Evolutionary conservation across 768 basidiomycete genomes (phyloP).

Genomic region (Tremella yokohamensis): DNA sequence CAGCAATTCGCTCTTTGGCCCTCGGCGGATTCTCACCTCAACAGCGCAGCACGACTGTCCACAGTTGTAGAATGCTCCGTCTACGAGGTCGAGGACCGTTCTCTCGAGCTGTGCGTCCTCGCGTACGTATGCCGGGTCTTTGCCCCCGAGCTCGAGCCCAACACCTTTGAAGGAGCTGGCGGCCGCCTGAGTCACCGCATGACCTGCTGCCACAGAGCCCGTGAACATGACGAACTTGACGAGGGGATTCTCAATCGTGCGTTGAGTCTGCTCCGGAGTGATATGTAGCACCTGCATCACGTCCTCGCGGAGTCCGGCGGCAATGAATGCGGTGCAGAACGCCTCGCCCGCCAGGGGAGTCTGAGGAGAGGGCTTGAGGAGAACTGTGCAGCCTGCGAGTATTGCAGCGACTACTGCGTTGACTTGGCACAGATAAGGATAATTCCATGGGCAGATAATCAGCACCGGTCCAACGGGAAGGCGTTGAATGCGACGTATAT

Average conservation of each 20-base stretch:
- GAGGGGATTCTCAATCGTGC: constrained; percentile 63
- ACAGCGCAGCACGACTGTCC: too few species aligned
- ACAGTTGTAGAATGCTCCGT: constrained; percentile 90
- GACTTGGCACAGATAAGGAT: constrained; percentile 78
- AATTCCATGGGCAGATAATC: constrained; percentile 84
- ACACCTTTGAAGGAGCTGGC: constrained; percentile 77
- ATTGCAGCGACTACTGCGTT: constrained; percentile 87
- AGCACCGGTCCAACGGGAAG: constrained; percentile 12
- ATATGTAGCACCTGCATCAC: constrained; percentile 54
- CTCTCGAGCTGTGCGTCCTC: constrained; percentile 76
- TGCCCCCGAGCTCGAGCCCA: constrained; percentile 87
- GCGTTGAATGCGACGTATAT: constrained; percentile 9
- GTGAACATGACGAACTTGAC: constrained; percentile 90
- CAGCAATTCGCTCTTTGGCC: too few species aligned
- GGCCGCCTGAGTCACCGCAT: constrained; percentile 66
- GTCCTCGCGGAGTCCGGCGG: constrained; percentile 70
- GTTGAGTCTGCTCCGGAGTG: constrained; percentile 55
- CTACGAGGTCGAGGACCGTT: constrained; percentile 76
- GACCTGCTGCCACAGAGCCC: constrained; percentile 73
- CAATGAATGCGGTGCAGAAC: constrained; percentile 62
- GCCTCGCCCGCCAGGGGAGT: constrained; percentile 82
- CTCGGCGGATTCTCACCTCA: too few species aligned
- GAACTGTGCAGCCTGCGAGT: constrained; percentile 76
- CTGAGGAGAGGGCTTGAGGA: constrained; percentile 92
- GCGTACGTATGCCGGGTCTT: constrained; percentile 91